These are phyloP conservation scores for Naganishia albida DNA, from an alignment of 1,284 basidiomycete genomes.

Conservation along the genomic window DNA sequence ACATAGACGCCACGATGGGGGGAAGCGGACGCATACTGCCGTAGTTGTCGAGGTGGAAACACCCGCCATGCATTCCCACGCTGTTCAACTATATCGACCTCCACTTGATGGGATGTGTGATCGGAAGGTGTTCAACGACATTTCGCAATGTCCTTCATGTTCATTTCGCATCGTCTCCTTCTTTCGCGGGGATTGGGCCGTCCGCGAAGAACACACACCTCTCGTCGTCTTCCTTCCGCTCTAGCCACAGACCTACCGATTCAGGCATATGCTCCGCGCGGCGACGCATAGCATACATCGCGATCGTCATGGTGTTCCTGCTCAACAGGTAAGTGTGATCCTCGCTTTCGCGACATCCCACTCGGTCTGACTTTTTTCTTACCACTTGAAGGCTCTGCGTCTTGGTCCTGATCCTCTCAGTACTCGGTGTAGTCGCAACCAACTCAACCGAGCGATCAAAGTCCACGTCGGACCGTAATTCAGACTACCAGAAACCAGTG, in stretches of 20 bases:
- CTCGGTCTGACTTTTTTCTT: not conserved
- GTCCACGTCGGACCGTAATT: not conserved
- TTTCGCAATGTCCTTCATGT: not conserved
- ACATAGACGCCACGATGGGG: too few species aligned
- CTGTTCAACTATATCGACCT: conserved; percentile 1
- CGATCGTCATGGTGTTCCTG: conserved; percentile 1
- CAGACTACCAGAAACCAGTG: conserved; percentile 33
- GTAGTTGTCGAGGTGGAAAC: too few species aligned
- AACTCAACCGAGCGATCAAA: not conserved
- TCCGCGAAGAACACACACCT: too few species aligned
- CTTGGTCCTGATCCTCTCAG: not conserved
- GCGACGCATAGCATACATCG: not conserved
- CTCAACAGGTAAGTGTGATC: not conserved
- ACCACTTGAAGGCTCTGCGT: not conserved
- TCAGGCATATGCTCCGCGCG: not conserved
- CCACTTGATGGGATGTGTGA: not conserved
- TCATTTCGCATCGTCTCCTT: not conserved
- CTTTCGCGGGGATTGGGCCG: not conserved
- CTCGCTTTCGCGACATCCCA: not conserved
- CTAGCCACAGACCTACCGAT: not conserved
- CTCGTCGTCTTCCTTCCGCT: too few species aligned
- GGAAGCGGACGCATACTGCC: too few species aligned
- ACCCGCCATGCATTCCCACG: too few species aligned
- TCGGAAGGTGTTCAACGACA: not conserved
- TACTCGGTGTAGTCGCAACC: not conserved